phyloP scores from a whole-genome alignment of 768 basidiomycete species.

The Pleurotus giganteus region DNA sequence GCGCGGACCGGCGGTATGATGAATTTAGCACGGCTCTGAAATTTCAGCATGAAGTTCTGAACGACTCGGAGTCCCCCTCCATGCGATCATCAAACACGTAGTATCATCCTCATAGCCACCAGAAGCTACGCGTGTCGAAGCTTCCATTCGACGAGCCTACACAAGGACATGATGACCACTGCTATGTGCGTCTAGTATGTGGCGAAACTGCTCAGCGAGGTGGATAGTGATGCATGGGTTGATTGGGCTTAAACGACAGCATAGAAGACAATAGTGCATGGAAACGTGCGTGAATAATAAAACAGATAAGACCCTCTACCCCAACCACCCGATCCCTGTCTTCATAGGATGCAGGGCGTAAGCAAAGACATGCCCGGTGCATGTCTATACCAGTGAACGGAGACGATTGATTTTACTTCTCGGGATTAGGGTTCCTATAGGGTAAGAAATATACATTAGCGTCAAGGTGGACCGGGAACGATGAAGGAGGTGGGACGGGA shows the following conservation, averaged over 20 bases:
- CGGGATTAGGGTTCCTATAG: constrained; percentile 62
- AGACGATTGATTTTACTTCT: constrained; percentile 42
- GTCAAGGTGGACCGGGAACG: constrained; percentile 11
- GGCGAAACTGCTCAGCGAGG: too few species aligned
- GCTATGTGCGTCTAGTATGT: too few species aligned
- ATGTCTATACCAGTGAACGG: not conserved
- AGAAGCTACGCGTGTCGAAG: too few species aligned
- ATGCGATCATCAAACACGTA: too few species aligned
- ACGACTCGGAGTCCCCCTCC: too few species aligned
- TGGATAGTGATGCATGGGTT: not conserved
- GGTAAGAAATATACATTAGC: constrained; percentile 21
- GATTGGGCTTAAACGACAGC: constrained; percentile 7
- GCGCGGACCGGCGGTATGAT: too few species aligned
- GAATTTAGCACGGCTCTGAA: too few species aligned
- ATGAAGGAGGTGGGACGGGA: constrained; percentile 14
- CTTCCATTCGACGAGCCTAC: too few species aligned
- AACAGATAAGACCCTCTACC: constrained; percentile 2
- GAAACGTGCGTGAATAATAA: constrained; percentile 8
- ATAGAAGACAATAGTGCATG: constrained; percentile 3
- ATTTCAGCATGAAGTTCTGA: too few species aligned
- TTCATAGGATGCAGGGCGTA: not conserved
- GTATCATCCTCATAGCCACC: too few species aligned
- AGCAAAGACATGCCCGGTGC: not conserved
- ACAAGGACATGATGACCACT: too few species aligned
- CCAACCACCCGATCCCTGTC: constrained; percentile 1